A percentile compares a stretch with the other conserved stretches of the same genome.
Evolutionary conservation across 106 monocot species (phyloP).

Genomic region (Dioscorea zingiberensis): DNA sequence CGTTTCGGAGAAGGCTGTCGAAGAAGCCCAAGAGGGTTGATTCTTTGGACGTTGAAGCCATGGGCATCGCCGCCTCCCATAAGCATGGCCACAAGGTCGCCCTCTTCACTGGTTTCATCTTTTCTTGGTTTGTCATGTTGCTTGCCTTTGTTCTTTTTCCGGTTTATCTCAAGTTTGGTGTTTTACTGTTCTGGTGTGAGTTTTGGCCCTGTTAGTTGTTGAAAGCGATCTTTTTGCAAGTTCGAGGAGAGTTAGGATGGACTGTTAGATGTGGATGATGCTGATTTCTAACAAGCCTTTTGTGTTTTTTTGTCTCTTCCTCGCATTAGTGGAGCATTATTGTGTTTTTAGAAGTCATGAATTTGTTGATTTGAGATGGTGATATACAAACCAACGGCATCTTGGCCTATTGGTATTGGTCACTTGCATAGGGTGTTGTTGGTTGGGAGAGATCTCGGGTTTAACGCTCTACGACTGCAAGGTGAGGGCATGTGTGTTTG

Average conservation of each 20-base stretch:
- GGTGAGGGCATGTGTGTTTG: too few relatives aligned
- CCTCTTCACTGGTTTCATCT: too few relatives aligned
- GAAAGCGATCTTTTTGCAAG: not conserved
- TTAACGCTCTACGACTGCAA: too few relatives aligned
- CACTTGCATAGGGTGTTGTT: too few relatives aligned
- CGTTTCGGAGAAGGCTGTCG: constrained; percentile 33
- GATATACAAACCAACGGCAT: too few relatives aligned
- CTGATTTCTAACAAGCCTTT: not conserved
- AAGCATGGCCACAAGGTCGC: constrained; percentile 48
- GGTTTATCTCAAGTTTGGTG: not conserved
- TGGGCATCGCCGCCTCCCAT: constrained; percentile 47
- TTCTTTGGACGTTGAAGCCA: constrained; percentile 82
- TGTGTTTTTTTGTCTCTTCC: too few relatives aligned
- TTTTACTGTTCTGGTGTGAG: not conserved
- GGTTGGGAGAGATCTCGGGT: too few relatives aligned
- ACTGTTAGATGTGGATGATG: not conserved
- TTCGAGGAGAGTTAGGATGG: too few relatives aligned
- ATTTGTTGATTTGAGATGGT: too few relatives aligned
- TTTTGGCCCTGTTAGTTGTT: not conserved
- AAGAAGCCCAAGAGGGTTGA: constrained; percentile 62
- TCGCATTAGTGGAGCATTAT: not conserved
- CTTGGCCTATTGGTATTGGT: too few relatives aligned
- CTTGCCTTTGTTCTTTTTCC: not conserved
- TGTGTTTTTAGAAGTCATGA: not conserved
- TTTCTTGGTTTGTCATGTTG: not conserved